Percentiles rank a stretch among this genome's conserved stretches.
phyloP scores from a whole-genome alignment of 306 rosid genomes.

The Acacia melanoxylon region DNA sequence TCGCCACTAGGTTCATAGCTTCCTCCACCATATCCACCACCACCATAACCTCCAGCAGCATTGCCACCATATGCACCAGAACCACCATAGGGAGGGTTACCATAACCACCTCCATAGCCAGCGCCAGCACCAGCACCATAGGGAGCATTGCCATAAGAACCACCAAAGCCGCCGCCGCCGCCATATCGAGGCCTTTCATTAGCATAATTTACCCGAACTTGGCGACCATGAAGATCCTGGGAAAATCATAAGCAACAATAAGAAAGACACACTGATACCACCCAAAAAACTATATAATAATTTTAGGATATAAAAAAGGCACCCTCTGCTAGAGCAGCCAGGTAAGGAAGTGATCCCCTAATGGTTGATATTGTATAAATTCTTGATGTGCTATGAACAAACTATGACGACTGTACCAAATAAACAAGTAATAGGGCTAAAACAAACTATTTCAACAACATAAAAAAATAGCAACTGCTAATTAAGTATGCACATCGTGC shows the following conservation, averaged over 20 bases:
- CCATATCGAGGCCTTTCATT: constrained; percentile 64
- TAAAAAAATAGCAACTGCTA: not conserved
- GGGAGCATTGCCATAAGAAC: constrained; percentile 29
- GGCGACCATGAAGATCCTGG: constrained; percentile 93
- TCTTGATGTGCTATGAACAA: not conserved
- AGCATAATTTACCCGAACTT: constrained; percentile 77
- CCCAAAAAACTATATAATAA: not conserved
- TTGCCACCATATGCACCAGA: constrained; percentile 45
- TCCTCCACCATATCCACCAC: constrained; percentile 40
- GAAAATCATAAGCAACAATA: constrained; percentile 7
- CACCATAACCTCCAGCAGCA: constrained; percentile 44
- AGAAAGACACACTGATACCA: not conserved
- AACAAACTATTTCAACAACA: not conserved
- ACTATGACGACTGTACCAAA: not conserved
- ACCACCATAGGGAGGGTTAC: constrained; percentile 12
- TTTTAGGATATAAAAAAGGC: not conserved
- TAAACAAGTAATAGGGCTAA: not conserved
- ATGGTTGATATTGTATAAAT: not conserved
- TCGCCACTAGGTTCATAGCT: constrained; percentile 39
- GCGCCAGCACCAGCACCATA: constrained; percentile 36
- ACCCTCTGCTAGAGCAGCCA: not conserved
- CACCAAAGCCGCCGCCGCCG: constrained; percentile 43
- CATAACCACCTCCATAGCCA: constrained; percentile 38
- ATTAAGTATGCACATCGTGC: not conserved
- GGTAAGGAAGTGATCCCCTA: not conserved